These are phyloP conservation scores for Triticum urartu DNA, from an alignment of 176 grass and related monocot genomes.

Conservation along the genomic window DNA sequence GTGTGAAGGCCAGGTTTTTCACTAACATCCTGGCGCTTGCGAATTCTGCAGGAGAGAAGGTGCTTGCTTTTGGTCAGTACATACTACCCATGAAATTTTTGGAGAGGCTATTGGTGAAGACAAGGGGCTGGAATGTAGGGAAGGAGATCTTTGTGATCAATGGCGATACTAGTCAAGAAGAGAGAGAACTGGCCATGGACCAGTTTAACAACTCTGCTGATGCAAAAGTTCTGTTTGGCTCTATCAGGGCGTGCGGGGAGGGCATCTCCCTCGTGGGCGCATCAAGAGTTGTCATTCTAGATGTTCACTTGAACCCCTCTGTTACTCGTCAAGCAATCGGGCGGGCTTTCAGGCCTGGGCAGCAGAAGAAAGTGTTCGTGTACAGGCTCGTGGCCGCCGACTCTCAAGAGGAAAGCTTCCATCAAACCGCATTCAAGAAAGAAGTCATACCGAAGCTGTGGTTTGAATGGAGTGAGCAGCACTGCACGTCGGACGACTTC, in stretches of 20 bases:
- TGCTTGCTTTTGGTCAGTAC: constrained; percentile 91
- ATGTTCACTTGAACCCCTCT: constrained; percentile 93
- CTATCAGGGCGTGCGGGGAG: constrained; percentile 96
- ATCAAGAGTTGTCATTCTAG: constrained; percentile 81
- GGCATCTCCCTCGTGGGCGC: constrained; percentile 92
- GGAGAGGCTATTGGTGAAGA: constrained; percentile 75
- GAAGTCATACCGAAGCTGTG: constrained; percentile 88
- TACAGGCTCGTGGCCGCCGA: constrained; percentile 86
- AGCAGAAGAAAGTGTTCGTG: constrained; percentile 77
- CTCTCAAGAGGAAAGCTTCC: constrained; percentile 62
- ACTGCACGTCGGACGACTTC: constrained; percentile 55
- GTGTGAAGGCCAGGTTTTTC: constrained; percentile 92
- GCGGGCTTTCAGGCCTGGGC: constrained; percentile 81
- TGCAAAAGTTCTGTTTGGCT: constrained; percentile 91
- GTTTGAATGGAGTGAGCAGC: constrained; percentile 95
- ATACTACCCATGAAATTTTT: constrained; percentile 85
- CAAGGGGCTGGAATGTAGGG: constrained; percentile 76
- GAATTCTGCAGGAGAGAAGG: constrained; percentile 73
- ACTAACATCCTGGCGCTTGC: constrained; percentile 74
- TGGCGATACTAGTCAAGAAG: constrained; percentile 69
- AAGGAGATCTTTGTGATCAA: constrained; percentile 92
- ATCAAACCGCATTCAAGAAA: constrained; percentile 71
- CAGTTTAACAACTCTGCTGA: constrained; percentile 82
- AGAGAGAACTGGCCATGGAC: constrained; percentile 70
- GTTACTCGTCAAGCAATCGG: constrained; percentile 97